Base-by-base conservation (phyloP, 2,329 filamentous ascomycete genomes). In the Boeremia exigua region DNA sequence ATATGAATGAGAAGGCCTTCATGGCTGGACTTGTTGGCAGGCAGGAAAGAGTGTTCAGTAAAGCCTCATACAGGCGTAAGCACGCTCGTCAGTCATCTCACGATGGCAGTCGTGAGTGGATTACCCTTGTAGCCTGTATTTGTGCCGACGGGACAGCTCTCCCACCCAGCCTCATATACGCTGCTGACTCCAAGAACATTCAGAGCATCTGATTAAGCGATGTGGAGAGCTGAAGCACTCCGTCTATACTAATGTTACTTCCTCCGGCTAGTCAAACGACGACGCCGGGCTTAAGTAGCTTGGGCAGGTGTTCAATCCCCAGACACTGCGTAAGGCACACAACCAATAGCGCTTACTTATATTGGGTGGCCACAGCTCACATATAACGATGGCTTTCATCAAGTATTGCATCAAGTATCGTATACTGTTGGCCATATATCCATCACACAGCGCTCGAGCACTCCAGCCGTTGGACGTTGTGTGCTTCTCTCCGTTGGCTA, bases 141-240 rank as follows among this genome's bases (percentile, higher is more conserved):
- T 57, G 57, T 40, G 57, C 48, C 12, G 38, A 57, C 36, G 45
- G 57, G 9, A 46, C 37, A 27, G 39, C 39, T 8, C 29, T 58
- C 14, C 37, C 43, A 19, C 53, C 49, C 30, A 25, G 28, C 36
- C 43, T 60, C 17, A 39, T 39, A 3, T 25, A 6, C 5, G 17
- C 17, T 2, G 17, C 15, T 10, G 37, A 39, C 19, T 3, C 17
- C 10, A 3, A 8, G 7, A 25, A 25, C 10, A 3, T 19, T 10
- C 34, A 37, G n/a, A 7, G 9, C 11, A 17, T 17, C 15, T 37
- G n/a, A n/a, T 12, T 19, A 7, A 14, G 34, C 6, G 34, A 37
- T 19, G 17, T 37, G 5, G n/a, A 37, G 3, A 19, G 15, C 6
- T 2, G 3, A 37, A 17, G 5, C 34, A 37, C n/a, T n/a, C 6